Conservation (phyloP, 192 early-diverging fungal species). For the Coemansia nantahalensis region DNA sequence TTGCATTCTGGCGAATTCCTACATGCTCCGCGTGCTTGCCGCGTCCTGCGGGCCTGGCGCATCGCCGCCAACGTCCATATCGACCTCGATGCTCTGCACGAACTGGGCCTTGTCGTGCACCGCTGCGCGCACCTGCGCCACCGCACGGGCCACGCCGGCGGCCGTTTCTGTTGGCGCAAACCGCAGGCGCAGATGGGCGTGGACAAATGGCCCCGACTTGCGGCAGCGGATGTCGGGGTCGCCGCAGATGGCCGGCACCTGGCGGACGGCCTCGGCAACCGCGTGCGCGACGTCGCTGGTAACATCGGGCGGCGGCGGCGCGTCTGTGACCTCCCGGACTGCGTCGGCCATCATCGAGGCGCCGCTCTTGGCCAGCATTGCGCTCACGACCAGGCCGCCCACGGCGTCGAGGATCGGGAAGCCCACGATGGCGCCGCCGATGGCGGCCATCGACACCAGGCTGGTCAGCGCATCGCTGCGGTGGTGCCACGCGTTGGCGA, state of each 20-base stretch:
- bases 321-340: conserved; percentile 56
- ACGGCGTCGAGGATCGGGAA: conserved; percentile 70
- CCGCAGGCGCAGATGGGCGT: conserved; percentile 19
- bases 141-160: conserved; percentile 7
- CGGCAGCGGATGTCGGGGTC: conserved; percentile 30
- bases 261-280: conserved; percentile 6
- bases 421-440: conserved; percentile 71
- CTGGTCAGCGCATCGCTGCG: conserved; percentile 74
- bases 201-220: conserved; percentile 45
- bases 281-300: conserved; percentile 24
- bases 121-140: conserved; percentile 11
- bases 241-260: conserved; percentile 6
- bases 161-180: conserved; percentile 27
- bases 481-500: conserved; percentile 89
- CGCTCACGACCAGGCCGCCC: conserved; percentile 71
- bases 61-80: conserved; percentile 4
- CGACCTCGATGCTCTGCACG: conserved; percentile 38
- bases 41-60: neutral
- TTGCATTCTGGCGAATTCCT: too few species aligned
- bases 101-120: conserved; percentile 19
- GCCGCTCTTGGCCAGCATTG: conserved; percentile 67
- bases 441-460: conserved; percentile 68
- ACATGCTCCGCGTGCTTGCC: too few species aligned
- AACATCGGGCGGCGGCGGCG: conserved; percentile 29
- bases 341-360: conserved; percentile 53